phyloP scores from a whole-genome alignment of 2,329 filamentous ascomycete genomes.

The Trichoderma hamatum region DNA sequence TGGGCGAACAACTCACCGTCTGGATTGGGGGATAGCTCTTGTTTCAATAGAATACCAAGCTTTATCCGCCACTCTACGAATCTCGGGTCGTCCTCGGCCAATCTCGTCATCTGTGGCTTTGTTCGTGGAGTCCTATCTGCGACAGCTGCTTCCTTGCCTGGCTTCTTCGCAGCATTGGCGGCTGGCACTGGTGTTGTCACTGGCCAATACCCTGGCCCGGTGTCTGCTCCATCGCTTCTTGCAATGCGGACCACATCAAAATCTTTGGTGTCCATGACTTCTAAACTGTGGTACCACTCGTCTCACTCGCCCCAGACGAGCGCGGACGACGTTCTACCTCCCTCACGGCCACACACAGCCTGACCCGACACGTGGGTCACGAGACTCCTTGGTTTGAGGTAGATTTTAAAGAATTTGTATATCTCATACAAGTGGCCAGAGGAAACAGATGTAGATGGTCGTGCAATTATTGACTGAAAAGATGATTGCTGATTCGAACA shows the following conservation, averaged over 20 bases:
- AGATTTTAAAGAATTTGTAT: not conserved
- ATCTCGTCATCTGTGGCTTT: conserved; percentile 49
- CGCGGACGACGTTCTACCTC: not conserved
- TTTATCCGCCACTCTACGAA: conserved; percentile 52
- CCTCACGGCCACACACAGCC: conserved; percentile 6
- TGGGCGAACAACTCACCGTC: conserved; percentile 39
- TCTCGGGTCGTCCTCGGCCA: conserved; percentile 48
- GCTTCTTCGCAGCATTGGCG: conserved; percentile 38
- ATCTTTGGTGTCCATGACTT: conserved; percentile 42
- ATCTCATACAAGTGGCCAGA: not conserved
- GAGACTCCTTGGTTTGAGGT: not conserved
- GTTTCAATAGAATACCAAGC: conserved; percentile 50
- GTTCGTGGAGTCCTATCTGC: conserved; percentile 43
- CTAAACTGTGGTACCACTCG: not conserved
- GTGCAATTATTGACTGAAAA: not conserved
- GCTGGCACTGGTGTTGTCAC: conserved; percentile 34
- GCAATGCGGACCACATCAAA: conserved; percentile 48
- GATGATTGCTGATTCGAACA: not conserved
- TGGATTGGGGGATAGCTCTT: conserved; percentile 47
- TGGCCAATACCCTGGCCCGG: conserved; percentile 51
- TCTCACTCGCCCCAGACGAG: not conserved
- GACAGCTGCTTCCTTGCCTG: conserved; percentile 39
- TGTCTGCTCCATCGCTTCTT: conserved; percentile 51
- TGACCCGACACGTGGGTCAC: conserved; percentile 11
- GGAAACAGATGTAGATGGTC: not conserved